phyloP scores from a whole-genome alignment of 345 rosid genomes.

The Eucalyptus brandiana region DNA sequence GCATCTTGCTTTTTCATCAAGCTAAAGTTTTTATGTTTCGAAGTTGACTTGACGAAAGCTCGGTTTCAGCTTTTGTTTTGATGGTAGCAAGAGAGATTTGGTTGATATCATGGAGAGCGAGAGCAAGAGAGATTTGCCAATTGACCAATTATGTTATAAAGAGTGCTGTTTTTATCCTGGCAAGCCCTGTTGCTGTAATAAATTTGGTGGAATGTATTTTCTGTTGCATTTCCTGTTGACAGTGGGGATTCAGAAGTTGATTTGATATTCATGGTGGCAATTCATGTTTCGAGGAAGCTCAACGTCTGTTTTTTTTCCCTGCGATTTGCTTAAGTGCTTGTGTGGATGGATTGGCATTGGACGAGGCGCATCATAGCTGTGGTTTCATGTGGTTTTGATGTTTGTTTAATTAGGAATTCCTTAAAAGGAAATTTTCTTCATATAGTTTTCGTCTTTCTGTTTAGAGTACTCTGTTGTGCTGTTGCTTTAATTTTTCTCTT shows the following conservation, averaged over 20 bases:
- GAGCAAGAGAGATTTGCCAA: not conserved
- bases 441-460: not conserved
- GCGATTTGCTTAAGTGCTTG: not conserved
- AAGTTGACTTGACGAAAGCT: not conserved
- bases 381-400: not conserved
- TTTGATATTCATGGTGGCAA: not conserved
- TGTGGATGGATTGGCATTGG: not conserved
- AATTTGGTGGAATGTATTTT: not conserved
- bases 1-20: not conserved
- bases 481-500: not conserved
- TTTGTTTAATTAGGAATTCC: not conserved
- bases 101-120: not conserved
- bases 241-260: not conserved
- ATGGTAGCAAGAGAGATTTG: not conserved
- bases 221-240: not conserved
- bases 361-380: not conserved
- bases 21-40: not conserved
- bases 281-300: not conserved
- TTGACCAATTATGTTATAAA: not conserved
- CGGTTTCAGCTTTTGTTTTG: not conserved
- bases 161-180: not conserved
- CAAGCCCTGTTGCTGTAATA: not conserved
- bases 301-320: not conserved
- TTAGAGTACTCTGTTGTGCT: not conserved
- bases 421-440: not conserved